Evolutionary conservation across 108 stramenopile genomes (phyloP).

Genomic region (Nitzschia sp.): DNA sequence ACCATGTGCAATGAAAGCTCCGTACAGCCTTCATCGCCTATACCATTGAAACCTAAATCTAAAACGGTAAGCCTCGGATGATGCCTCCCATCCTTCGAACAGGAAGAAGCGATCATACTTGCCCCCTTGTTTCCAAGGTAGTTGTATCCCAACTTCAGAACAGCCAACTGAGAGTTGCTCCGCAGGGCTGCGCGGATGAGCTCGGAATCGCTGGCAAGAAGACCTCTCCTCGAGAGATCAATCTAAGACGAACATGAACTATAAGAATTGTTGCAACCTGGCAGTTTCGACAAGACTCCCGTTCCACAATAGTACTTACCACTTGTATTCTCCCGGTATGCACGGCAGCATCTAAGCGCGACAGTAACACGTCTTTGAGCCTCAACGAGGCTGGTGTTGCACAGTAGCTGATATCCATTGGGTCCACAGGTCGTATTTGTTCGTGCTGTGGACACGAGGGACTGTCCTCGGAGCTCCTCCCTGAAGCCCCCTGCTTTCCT

Average conservation of each 20-base stretch:
- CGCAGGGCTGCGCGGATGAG: slow-evolving; percentile 51
- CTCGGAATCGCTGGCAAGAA: slow-evolving; percentile 48
- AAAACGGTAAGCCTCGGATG: slow-evolving; percentile 64
- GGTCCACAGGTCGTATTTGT: slow-evolving; percentile 21
- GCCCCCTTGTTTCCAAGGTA: slow-evolving; percentile 66
- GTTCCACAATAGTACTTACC: slow-evolving; percentile 26
- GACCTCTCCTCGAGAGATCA: slow-evolving; percentile 68
- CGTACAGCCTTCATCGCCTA: slow-evolving; percentile 74
- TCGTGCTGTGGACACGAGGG: slow-evolving; percentile 33
- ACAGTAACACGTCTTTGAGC: slow-evolving; percentile 23
- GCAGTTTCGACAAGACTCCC: background rate
- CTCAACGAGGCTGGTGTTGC: slow-evolving; percentile 18
- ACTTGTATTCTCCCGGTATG: slow-evolving; percentile 36
- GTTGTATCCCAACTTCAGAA: slow-evolving; percentile 81
- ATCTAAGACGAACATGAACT: slow-evolving; percentile 39
- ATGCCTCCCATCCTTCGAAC: slow-evolving; percentile 46
- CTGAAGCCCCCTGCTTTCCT: background rate
- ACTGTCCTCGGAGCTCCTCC: background rate
- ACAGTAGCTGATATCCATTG: slow-evolving; percentile 19
- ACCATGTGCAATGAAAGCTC: slow-evolving; percentile 57
- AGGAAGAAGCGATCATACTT: slow-evolving; percentile 56
- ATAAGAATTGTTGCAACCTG: background rate
- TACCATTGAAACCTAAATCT: slow-evolving; percentile 77
- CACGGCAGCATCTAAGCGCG: slow-evolving; percentile 13
- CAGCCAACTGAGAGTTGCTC: slow-evolving; percentile 62